phyloP scores from a whole-genome alignment of 2,329 filamentous ascomycete species.

The Xylariaceae sp. region DNA sequence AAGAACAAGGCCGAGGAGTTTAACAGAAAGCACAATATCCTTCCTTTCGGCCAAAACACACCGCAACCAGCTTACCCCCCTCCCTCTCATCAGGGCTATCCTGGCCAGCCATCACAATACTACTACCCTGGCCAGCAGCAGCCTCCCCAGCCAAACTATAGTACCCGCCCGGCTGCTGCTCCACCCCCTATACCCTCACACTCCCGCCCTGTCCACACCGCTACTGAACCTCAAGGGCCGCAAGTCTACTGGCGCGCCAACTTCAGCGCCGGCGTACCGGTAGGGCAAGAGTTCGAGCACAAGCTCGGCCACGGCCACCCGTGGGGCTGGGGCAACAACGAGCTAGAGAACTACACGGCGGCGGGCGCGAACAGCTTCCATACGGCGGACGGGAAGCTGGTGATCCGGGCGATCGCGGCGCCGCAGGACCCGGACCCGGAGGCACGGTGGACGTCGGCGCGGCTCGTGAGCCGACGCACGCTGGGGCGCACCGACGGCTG shows the following conservation, averaged over 20 bases:
- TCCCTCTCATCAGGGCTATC: conserved; percentile 21
- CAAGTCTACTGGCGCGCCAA: conserved; percentile 55
- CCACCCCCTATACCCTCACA: conserved; percentile 28
- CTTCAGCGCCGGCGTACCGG: conserved; percentile 49
- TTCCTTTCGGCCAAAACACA: conserved; percentile 28
- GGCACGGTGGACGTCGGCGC: conserved; percentile 56
- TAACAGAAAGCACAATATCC: conserved; percentile 34
- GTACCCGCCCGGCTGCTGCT: conserved; percentile 19
- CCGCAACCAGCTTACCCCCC: conserved; percentile 23
- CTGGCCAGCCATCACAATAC: conserved; percentile 22
- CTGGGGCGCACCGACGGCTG: conserved; percentile 55
- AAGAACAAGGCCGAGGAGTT: conserved; percentile 44
- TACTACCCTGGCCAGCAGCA: conserved; percentile 11
- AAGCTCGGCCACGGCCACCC: conserved; percentile 55
- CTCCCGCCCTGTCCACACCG: conserved; percentile 13
- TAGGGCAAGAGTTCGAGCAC: conserved; percentile 55
- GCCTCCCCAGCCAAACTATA: conserved; percentile 21
- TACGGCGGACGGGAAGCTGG: conserved; percentile 52
- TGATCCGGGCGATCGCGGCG: conserved; percentile 54
- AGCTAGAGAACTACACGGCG: conserved; percentile 60
- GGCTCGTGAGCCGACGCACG: conserved; percentile 56
- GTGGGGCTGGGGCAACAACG: conserved; percentile 66
- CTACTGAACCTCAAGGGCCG: conserved; percentile 8
- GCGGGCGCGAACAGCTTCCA: conserved; percentile 56
- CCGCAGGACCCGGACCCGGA: conserved; percentile 38